phyloP scores from a whole-genome alignment of 148 eudicot species.

The Mesembryanthemum crystallinum region DNA sequence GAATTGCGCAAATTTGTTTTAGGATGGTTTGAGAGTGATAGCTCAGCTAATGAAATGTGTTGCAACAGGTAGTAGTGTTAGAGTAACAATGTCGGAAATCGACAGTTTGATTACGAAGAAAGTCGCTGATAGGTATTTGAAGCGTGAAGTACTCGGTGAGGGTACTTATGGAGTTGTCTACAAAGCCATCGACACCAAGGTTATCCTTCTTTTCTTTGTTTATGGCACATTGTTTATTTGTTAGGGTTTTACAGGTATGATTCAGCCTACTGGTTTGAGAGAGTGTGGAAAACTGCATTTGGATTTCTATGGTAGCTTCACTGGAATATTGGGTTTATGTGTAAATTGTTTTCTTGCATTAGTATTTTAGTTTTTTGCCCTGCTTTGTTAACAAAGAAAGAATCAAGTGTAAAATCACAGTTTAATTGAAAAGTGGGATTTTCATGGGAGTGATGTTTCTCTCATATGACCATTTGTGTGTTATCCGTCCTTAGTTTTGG shows the following conservation, averaged over 20 bases:
- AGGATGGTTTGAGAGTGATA: too few relatives aligned
- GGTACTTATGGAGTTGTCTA: slow-evolving; percentile 96
- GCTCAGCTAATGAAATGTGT: neutral
- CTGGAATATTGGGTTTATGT: neutral
- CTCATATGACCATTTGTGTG: neutral
- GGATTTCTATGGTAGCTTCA: neutral
- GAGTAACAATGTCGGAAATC: slow-evolving; percentile 29
- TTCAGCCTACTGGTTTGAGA: neutral
- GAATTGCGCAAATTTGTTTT: too few relatives aligned
- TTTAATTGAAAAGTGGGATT: neutral
- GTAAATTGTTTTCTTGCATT: neutral
- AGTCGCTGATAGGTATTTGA: slow-evolving; percentile 87
- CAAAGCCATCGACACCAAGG: slow-evolving; percentile 93
- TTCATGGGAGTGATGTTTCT: neutral
- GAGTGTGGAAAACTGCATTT: neutral
- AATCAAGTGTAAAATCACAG: too few relatives aligned
- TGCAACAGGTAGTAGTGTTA: neutral
- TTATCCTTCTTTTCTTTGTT: slow-evolving; percentile 20
- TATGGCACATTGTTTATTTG: neutral
- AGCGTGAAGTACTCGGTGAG: slow-evolving; percentile 87
- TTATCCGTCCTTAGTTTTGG: neutral
- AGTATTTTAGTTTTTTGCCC: neutral
- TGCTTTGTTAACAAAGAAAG: too few relatives aligned
- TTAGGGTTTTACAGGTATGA: neutral
- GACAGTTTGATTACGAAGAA: slow-evolving; percentile 49